Evolutionary conservation across 2,329 filamentous ascomycete species (phyloP).

Genomic region (Calcarisporium arbuscula): DNA sequence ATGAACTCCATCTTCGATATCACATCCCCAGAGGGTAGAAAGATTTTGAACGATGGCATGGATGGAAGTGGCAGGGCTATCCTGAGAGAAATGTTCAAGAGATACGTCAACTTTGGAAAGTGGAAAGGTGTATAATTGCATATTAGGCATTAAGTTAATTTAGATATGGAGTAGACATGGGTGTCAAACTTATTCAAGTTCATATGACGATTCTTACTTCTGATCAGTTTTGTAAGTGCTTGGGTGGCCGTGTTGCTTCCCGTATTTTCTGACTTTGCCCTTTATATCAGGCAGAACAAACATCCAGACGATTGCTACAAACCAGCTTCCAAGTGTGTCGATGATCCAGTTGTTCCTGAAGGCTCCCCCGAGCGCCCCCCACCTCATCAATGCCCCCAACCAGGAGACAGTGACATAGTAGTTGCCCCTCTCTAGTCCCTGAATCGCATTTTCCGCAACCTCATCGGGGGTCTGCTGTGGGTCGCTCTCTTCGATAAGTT

Average conservation of each 20-base stretch:
- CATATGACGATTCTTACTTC: conserved; percentile 18
- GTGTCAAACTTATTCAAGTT: conserved; percentile 4
- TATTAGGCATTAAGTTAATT: too few species aligned
- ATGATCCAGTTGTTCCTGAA: conserved; percentile 53
- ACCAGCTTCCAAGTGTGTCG: conserved; percentile 50
- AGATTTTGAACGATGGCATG: conserved; percentile 53
- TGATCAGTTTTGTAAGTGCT: conserved; percentile 40
- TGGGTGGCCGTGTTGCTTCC: conserved; percentile 53
- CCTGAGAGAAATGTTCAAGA: conserved; percentile 50
- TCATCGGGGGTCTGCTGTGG: conserved; percentile 70
- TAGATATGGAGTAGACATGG: background rate
- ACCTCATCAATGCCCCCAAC: conserved; percentile 67
- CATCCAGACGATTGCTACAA: conserved; percentile 49
- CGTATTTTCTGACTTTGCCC: conserved; percentile 50
- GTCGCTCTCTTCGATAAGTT: conserved; percentile 75
- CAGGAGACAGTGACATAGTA: conserved; percentile 73
- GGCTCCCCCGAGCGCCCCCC: conserved; percentile 47
- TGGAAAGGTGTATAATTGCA: conserved; percentile 56
- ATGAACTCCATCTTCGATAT: conserved; percentile 54
- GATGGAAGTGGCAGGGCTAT: conserved; percentile 54
- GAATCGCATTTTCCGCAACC: conserved; percentile 65
- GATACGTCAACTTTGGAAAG: conserved; percentile 57
- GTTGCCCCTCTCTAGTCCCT: conserved; percentile 71
- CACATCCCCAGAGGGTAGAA: conserved; percentile 47
- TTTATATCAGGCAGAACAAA: conserved; percentile 52